Evolutionary conservation across 345 rosid genomes (phyloP), one percentile per base, ranked within the genome.

Genomic region (Eucalyptus erythrocorys): DNA sequence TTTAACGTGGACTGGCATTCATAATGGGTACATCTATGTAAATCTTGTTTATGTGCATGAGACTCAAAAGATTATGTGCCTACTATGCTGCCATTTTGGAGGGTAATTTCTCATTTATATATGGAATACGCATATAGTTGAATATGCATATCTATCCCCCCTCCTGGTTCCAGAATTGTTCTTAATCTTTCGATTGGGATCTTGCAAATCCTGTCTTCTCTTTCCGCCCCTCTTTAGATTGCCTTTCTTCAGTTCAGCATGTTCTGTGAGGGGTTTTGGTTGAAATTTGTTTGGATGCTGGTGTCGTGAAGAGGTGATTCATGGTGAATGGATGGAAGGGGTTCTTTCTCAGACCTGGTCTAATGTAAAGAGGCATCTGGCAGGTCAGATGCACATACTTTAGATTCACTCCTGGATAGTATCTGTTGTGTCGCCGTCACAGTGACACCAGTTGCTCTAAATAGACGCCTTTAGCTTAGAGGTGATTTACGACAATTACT

Each of bases 11-110:
- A 37, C 14, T 21, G 82, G 47, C 82, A 76, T 42, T 76, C 82
- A 76, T 37, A 76, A 76, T 37, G 82, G 82, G 82, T 37, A 76
- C 82, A 76, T 37, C 82, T 76, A 68, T 76, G 82, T 76, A 76
- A 76, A 76, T 76, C 82, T 76, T 76, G 82, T 76, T 76, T 76
- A 76, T 76, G 8, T 37, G 82, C 82, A 76, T 37, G 82, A 37
- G 8, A 76, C 82, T 76, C 82, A 37, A 37, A 71, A 71, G 82
- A 76, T 76, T 21, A 76, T 76, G 21, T 21, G 82, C 82, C 82
- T 76, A 37, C 37, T 76, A 76, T 76, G 82, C 82, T 21, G 82
- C 82, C 82, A 76, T 76, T 76, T 76, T 37, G 82, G 82, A 37
- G 82, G 82, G 27, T 76, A 76, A 76, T 37, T 37, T 71, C 13